A percentile compares a stretch with the other conserved stretches of the same genome.
Conservation (phyloP, 139 green algal genomes). For the Astrephomene gubernaculifera region DNA sequence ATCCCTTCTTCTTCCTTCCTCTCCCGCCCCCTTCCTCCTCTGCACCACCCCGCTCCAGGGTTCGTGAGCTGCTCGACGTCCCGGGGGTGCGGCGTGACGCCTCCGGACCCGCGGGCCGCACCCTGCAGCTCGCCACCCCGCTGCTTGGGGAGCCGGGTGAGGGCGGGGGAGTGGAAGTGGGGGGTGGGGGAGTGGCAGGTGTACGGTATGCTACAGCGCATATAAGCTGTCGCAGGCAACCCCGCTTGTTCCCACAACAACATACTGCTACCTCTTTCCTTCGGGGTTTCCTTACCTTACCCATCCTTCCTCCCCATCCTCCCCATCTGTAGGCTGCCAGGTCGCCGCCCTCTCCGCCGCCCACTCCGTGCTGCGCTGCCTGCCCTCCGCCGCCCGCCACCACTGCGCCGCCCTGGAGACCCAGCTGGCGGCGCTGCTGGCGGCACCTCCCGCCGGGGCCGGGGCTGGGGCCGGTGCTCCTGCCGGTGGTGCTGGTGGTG, state of each 20-base stretch:
- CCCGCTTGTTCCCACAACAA: too few species aligned
- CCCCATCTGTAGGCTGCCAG: neutral
- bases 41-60: neutral
- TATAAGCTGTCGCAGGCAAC: too few species aligned
- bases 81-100: constrained; percentile 63
- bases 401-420: constrained; percentile 12
- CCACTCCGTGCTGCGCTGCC: constrained; percentile 2
- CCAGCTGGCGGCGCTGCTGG: constrained; percentile 38
- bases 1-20: neutral
- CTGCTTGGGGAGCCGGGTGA: constrained; percentile 2
- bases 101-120: constrained; percentile 38
- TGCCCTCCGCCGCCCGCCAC: constrained; percentile 28
- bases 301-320: neutral
- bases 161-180: neutral
- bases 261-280: too few species aligned
- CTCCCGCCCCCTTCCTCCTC: neutral
- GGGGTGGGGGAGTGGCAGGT: neutral
- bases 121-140: constrained; percentile 46
- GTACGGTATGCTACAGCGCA: neutral
- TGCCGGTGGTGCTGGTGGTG: too few species aligned
- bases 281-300: neutral
- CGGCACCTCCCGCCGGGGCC: neutral
- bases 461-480: too few species aligned
- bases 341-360: constrained; percentile 10
- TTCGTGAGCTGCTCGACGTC: constrained; percentile 61